Evolutionary conservation across 2,329 filamentous ascomycete species (phyloP).

Genomic region (Colletotrichum chrysophilum): DNA sequence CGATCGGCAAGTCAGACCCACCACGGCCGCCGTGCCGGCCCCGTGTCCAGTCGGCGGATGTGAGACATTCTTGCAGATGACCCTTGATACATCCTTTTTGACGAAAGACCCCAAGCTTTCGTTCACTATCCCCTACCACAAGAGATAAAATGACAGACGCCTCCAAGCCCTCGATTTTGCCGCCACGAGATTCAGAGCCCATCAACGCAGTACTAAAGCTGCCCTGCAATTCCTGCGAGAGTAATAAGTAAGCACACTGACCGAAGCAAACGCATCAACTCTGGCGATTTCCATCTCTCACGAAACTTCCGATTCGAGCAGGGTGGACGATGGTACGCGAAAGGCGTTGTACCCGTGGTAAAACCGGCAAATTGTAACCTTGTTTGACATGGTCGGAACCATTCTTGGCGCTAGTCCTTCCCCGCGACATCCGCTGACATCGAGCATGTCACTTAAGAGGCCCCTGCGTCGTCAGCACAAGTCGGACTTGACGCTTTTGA

Average conservation of each 20-base stretch:
- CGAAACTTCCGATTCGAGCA: not conserved
- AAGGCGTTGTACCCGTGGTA: not conserved
- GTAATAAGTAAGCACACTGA: not conserved
- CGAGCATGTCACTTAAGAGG: not conserved
- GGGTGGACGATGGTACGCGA: not conserved
- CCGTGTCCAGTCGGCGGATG: not conserved
- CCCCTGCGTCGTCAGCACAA: not conserved
- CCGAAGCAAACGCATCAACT: not conserved
- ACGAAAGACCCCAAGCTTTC: no score
- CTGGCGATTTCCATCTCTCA: not conserved
- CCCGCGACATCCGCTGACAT: not conserved
- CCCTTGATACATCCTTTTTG: not conserved
- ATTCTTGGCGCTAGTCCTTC: not conserved
- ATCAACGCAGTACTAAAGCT: not conserved
- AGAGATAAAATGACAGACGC: rapidly evolving
- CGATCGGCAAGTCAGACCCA: not conserved
- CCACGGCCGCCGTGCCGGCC: not conserved
- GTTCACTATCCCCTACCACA: not conserved
- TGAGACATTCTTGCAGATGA: not conserved
- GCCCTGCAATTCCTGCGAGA: not conserved
- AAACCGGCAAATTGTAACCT: not conserved
- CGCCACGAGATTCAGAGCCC: rapidly evolving
- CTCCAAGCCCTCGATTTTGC: rapidly evolving
- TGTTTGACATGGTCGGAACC: not conserved
- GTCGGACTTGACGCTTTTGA: not conserved